Evolutionary conservation across 2,329 filamentous ascomycete species (phyloP).

Genomic region (Xylaria sp.): DNA sequence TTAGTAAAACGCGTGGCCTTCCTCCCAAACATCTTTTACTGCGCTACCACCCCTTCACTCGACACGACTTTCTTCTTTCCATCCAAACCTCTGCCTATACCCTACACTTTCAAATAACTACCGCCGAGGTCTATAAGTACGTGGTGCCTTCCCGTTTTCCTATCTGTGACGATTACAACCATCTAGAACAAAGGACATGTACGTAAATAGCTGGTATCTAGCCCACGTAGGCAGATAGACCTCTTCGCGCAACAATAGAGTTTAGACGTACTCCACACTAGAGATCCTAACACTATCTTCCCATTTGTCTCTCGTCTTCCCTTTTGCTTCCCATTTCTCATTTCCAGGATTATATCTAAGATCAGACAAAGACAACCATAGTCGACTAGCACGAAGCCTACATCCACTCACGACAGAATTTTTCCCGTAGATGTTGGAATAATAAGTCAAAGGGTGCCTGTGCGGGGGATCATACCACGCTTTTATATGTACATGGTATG

Average conservation of each 20-base stretch:
- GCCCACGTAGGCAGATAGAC: too few species aligned
- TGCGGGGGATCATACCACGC: too few species aligned
- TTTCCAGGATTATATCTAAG: constrained; percentile 9
- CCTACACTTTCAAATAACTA: constrained; percentile 1
- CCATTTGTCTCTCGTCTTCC: constrained; percentile 6
- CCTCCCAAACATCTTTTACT: neutral
- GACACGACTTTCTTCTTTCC: constrained; percentile 2
- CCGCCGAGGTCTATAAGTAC: constrained; percentile 12
- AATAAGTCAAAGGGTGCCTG: too few species aligned
- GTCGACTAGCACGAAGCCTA: constrained; percentile 13
- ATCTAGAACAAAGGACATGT: too few species aligned
- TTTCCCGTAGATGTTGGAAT: too few species aligned
- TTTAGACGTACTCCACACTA: too few species aligned
- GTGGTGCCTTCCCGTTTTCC: constrained; percentile 10
- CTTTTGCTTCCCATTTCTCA: neutral
- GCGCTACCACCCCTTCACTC: neutral
- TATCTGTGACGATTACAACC: too few species aligned
- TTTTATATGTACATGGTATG: too few species aligned
- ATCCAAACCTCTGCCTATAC: constrained; percentile 7
- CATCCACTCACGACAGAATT: too few species aligned
- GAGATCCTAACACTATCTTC: too few species aligned
- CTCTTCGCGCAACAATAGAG: too few species aligned
- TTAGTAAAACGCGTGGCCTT: neutral
- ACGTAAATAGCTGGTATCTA: too few species aligned
- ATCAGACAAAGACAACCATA: constrained; percentile 25